Evolutionary conservation across 768 basidiomycete species (phyloP).

Genomic region (Boletus pseudo-olivaceus): DNA sequence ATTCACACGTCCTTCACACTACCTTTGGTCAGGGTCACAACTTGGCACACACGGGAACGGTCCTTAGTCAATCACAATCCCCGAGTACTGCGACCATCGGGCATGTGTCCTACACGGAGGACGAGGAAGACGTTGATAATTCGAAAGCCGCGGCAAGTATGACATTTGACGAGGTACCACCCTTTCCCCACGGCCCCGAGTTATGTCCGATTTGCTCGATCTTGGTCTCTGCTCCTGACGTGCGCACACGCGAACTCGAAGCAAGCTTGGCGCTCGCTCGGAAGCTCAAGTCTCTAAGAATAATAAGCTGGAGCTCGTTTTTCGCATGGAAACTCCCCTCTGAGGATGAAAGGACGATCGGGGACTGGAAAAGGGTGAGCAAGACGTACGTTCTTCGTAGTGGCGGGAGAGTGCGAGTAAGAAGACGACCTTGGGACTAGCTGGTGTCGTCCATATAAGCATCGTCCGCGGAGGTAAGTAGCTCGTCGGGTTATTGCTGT

Average conservation of each 20-base stretch:
- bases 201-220: conserved; percentile 37
- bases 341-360: conserved; percentile 16
- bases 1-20: conserved; percentile 17
- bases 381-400: conserved; percentile 40
- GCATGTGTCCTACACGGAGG: conserved; percentile 21
- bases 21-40: conserved; percentile 6
- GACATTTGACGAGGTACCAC: conserved; percentile 14
- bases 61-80: conserved; percentile 27
- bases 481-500: not conserved
- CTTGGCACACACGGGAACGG: conserved; percentile 1
- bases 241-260: conserved; percentile 44
- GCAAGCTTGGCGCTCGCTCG: conserved; percentile 46
- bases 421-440: conserved; percentile 39
- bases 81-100: conserved; percentile 2
- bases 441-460: not conserved
- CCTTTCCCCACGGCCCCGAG: conserved; percentile 32
- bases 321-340: conserved; percentile 27
- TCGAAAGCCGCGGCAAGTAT: not conserved
- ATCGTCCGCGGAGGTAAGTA: not conserved
- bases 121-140: conserved; percentile 12
- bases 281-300: conserved; percentile 41
- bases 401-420: conserved; percentile 41
- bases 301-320: conserved; percentile 53
- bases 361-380: conserved; percentile 31
- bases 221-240: conserved; percentile 22